A percentile compares a stretch with the other conserved stretches of the same genome.
Evolutionary conservation across 441 rosid species (phyloP).

Genomic region (Gossypium lobatum): DNA sequence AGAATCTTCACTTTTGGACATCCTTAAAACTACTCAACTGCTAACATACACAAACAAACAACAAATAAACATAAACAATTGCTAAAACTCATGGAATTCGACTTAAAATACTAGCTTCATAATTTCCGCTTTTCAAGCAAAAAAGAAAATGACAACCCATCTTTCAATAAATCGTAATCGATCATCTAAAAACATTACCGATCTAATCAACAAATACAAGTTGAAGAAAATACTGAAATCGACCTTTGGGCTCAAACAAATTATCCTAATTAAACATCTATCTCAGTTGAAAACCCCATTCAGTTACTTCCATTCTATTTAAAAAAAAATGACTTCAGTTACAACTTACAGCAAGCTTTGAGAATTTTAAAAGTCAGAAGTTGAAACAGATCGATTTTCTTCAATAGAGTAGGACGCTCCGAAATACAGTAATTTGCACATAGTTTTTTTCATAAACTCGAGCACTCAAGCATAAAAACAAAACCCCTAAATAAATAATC

Average conservation of each 20-base stretch:
- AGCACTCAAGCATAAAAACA: not conserved
- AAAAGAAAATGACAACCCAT: not conserved
- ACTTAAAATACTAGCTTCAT: not conserved
- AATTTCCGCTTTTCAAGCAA: not conserved
- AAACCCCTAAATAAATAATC: not conserved
- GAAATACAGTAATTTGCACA: not conserved
- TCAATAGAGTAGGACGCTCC: not conserved
- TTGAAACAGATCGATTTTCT: not conserved
- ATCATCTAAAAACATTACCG: not conserved
- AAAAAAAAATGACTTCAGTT: slow-evolving; percentile 8
- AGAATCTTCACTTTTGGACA: slow-evolving; percentile 65
- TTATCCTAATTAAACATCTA: not conserved
- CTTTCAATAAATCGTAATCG: not conserved
- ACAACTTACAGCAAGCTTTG: slow-evolving; percentile 2
- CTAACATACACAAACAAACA: slow-evolving; percentile 23
- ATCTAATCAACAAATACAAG: not conserved
- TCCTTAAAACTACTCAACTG: slow-evolving; percentile 33
- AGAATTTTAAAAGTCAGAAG: not conserved
- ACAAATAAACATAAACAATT: slow-evolving; percentile 10
- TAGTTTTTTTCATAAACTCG: not conserved
- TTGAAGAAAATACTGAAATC: not conserved
- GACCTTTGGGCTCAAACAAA: not conserved
- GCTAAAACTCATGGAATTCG: not conserved
- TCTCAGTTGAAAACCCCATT: not conserved
- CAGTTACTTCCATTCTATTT: slow-evolving; percentile 12